Evolutionary conservation across 1,284 basidiomycete genomes (phyloP), one percentile per base, ranked within the genome.

Genomic region (Cryptococcus neoformans): DNA sequence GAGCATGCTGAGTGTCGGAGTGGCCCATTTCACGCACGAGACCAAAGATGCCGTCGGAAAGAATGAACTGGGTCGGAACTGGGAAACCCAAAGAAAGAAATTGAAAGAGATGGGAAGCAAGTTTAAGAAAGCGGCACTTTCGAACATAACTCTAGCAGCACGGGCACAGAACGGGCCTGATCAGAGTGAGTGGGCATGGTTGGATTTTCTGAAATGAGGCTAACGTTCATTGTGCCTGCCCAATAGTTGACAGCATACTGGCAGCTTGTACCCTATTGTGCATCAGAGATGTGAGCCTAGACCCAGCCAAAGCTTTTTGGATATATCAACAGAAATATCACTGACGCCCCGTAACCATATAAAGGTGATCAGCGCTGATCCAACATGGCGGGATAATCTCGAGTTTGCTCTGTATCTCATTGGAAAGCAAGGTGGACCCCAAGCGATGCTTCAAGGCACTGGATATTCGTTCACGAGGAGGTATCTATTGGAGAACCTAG

Each of bases 341-440:
- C 46, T 54, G 44, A 53, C 39, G 21, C 4, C 4, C 4, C 28
- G 28, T 3, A 28, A 28, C 28, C 16, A 14, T 4, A 14, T 4
- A 37, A 45, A 67, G 63, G 65, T 68, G 9, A 64, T 72, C 42
- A 64, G 61, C 47, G 70, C 66, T 12, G 67, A 69, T 58, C 58
- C 62, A 10, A 58, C 59, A 9, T 72, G 70, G 70, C 39, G 59
- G n/a, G 66, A 66, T 28, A 72, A 69, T 49, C 53, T 72, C 47
- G 69, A 72, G 44, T 72, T 71, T 55, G 70, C 64, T 3, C 52
- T 72, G 44, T 65, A 65, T 35, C 59, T 69, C 10, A 62, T 69
- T 37, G 53, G 53, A 44, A 65, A 65, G 54, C 59, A 63, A 42
- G 70, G 70, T 16, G 69, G 70, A 28, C 68, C 70, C 6, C 64